Evolutionary conservation across 305 asterid species (phyloP).

Genomic region (Fraxinus sp.): DNA sequence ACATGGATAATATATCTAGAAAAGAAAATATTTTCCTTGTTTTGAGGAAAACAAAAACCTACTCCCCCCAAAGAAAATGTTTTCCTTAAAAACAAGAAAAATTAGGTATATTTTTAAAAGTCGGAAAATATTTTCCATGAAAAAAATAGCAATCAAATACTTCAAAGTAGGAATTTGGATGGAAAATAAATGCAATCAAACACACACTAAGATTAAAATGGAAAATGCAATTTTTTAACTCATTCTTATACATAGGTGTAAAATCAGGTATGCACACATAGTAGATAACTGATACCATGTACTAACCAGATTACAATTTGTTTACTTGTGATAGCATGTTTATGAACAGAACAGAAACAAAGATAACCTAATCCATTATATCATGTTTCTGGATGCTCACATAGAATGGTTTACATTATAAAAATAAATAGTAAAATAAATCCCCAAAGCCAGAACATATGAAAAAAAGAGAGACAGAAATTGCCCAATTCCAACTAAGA

Average conservation of each 20-base stretch:
- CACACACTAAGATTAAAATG: neutral
- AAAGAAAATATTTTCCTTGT: no score
- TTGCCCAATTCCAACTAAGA: slow-evolving; percentile 3
- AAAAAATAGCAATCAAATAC: no score
- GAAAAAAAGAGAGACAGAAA: slow-evolving; percentile 1
- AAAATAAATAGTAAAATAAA: neutral
- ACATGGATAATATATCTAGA: no score
- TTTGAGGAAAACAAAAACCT: no score
- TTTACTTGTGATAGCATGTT: neutral
- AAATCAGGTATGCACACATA: neutral
- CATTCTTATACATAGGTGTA: neutral
- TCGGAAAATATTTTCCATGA: no score
- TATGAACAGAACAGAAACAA: slow-evolving; percentile 18
- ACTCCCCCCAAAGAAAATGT: no score
- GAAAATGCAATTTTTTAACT: slow-evolving; percentile 8
- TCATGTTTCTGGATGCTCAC: slow-evolving; percentile 9
- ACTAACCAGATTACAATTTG: slow-evolving; percentile 14
- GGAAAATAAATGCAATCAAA: no score
- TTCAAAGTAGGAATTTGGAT: no score
- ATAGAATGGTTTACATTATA: neutral
- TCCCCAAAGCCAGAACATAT: neutral
- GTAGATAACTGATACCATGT: neutral
- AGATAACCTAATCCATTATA: slow-evolving; percentile 2
- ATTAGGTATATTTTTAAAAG: no score
- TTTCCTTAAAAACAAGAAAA: no score